Base-by-base conservation (phyloP, 176 grass and related monocot species). In the Oryza meridionalis region DNA sequence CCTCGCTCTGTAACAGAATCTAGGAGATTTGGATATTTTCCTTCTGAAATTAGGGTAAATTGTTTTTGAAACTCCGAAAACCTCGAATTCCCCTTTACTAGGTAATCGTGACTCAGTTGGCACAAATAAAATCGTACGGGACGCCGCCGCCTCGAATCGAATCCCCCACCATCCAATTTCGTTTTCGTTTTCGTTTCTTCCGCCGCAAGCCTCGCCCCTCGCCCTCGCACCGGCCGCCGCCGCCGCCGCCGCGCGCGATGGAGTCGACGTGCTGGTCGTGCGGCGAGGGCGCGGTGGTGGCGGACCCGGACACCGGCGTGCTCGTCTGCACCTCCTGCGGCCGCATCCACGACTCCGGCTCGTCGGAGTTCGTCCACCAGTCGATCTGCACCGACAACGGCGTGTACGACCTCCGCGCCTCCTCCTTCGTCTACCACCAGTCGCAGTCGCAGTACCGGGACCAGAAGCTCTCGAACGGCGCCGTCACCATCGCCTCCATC, bases 321-420 rank as follows among this genome's bases (percentile, higher is more conserved):
- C 69, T 65, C 58, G 63, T 95, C 44, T 95, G 93, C 82, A 5
- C 35, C 44, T 78, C 84, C 5, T 92, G 88, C 69, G 93, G 88
- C 70, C 4, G 58, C 81, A 67, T 82, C 40, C 62, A 89, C 65
- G 79, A 43, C 29, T 58, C 42, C 53, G 82, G 87, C 49, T 25
- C 73, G n/a, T 14, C 46, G 75, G 76, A 86, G 40, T 92, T 90
- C 70, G 75, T 88, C 27, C 44, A 92, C 45, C 88, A 92, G 65
- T 8, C 84, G 58, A 13, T 70, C 74, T 95, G 90, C 82, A 81
- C 25, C 25, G 73, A 86, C 15, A 33, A 70, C n/a, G 90, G 93
- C 24, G 69, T 21, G 1, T 44, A 81, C 31, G 90, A 92, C 15
- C 14, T 19, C 85, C 75, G 90, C 79, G 84, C 72, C 65, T 65